Evolutionary conservation across 1,139 yeast genomes (phyloP), one percentile per base, ranked within the genome.

Genomic region (Pneumocystis murina): DNA sequence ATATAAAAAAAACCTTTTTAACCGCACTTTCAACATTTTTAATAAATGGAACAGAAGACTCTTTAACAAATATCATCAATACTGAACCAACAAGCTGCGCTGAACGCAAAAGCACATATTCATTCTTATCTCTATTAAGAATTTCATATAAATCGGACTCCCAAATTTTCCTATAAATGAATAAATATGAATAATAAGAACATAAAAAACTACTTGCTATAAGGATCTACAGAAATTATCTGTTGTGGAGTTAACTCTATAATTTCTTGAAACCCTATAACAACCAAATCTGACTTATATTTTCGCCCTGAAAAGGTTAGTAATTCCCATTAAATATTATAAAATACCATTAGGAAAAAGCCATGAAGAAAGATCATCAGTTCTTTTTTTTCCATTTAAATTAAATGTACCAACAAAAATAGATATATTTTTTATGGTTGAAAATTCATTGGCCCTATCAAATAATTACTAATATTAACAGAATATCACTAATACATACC

Each of bases 21-120:
- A 85, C 82, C 28, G 89, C 82, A 0, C 95, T 94, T 65, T 87
- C 87, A 20, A 89, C 85, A 68, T 85, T 84, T 55, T 84, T 85
- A 39, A 94, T 84, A 67, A 82, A 77, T 28, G 79, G 76, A 20
- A 86, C 79, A 68, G 85, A 84, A 0, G 83, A 77, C 65, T 83
- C 82, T 68, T 83, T 84, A 12, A 84, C 85, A 72, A 84, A 90
- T 62, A 91, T 76, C 72, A 91, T 76, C 65, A 88, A 73, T 0
- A 94, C 84, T n/a, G 95, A 82, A 1, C 98, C 97, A 3, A 97
- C 98, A 33, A 94, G 77, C 74, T 92, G 97, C 60, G 90, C 95
- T 61, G 88, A 84, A 80, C 97, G 85, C 57, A 89, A 76, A 28
- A 87, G 77, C 3, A 83, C 83, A 71, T 86, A 90, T 65, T 81